Evolutionary conservation across 2,329 filamentous ascomycete genomes (phyloP).

Genomic region (Seiridium unicorne): DNA sequence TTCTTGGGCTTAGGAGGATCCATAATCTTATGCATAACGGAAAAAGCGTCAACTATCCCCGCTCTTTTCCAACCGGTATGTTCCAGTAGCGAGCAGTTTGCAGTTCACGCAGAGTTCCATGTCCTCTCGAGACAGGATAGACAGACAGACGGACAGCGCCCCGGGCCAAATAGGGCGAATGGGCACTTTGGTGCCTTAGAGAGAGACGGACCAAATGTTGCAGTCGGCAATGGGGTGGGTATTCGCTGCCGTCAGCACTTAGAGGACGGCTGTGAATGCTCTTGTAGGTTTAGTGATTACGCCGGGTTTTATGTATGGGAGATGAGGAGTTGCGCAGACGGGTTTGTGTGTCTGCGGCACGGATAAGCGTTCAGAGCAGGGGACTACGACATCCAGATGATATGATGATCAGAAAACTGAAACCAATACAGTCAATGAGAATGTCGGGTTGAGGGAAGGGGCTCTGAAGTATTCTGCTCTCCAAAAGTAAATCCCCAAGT

Average conservation of each 20-base stretch:
- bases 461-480: no score
- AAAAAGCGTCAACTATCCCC: neutral
- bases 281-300: slow-evolving; percentile 4
- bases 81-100: neutral
- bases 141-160: neutral
- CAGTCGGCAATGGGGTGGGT: neutral
- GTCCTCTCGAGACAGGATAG: neutral
- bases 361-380: neutral
- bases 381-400: no score
- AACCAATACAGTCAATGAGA: no score
- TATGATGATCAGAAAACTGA: no score
- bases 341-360: neutral
- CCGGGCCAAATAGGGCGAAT: neutral
- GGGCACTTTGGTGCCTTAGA: neutral
- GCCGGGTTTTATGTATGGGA: neutral
- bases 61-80: neutral
- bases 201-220: no score
- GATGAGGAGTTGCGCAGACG: neutral
- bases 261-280: neutral
- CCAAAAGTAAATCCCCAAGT: no score
- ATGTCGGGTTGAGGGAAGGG: no score
- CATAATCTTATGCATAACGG: neutral
- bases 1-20: neutral
- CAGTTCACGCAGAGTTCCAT: neutral
- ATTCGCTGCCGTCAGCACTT: neutral